Conservation (phyloP, 2,329 filamentous ascomycete genomes). For the Paraphoma chrysanthemicola region DNA sequence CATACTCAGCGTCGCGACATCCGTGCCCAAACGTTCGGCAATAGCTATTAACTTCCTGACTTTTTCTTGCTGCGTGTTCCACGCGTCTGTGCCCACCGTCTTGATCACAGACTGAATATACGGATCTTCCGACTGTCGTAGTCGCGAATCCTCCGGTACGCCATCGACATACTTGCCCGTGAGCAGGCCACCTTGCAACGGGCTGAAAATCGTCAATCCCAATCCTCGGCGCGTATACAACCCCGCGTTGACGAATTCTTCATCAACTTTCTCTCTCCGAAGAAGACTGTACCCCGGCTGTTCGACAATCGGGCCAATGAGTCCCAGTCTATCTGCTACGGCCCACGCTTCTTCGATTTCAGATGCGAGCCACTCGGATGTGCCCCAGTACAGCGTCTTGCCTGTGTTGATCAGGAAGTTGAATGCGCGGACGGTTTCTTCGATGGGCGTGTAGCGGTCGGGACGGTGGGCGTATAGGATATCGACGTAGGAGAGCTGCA, state of each 20-base stretch:
- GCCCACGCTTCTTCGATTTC: slow-evolving; percentile 67
- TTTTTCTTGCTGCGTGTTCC: slow-evolving; percentile 64
- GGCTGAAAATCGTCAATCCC: slow-evolving; percentile 63
- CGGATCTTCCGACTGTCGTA: slow-evolving; percentile 62
- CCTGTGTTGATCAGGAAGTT: slow-evolving; percentile 73
- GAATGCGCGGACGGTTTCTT: slow-evolving; percentile 74
- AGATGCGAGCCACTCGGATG: slow-evolving; percentile 64
- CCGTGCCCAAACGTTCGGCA: slow-evolving; percentile 69
- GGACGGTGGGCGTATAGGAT: slow-evolving; percentile 73
- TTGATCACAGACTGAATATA: slow-evolving; percentile 56
- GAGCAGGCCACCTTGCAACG: slow-evolving; percentile 63
- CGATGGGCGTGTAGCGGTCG: slow-evolving; percentile 72
- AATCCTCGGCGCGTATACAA: slow-evolving; percentile 61
- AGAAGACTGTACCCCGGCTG: slow-evolving; percentile 66
- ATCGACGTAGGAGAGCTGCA: slow-evolving; percentile 69
- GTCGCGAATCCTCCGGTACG: slow-evolving; percentile 64
- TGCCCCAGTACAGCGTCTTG: slow-evolving; percentile 72
- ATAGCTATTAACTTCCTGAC: slow-evolving; percentile 59
- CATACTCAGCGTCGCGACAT: slow-evolving; percentile 51
- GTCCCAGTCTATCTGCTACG: slow-evolving; percentile 65
- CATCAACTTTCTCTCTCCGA: slow-evolving; percentile 64
- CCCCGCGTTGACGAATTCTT: slow-evolving; percentile 62
- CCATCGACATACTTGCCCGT: slow-evolving; percentile 70
- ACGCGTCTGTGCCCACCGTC: slow-evolving; percentile 56
- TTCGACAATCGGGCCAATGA: slow-evolving; percentile 62